Evolutionary conservation across 495 filamentous ascomycete species (phyloP), one percentile per base, ranked within the genome.

Genomic region (Penicillium tannophilum): DNA sequence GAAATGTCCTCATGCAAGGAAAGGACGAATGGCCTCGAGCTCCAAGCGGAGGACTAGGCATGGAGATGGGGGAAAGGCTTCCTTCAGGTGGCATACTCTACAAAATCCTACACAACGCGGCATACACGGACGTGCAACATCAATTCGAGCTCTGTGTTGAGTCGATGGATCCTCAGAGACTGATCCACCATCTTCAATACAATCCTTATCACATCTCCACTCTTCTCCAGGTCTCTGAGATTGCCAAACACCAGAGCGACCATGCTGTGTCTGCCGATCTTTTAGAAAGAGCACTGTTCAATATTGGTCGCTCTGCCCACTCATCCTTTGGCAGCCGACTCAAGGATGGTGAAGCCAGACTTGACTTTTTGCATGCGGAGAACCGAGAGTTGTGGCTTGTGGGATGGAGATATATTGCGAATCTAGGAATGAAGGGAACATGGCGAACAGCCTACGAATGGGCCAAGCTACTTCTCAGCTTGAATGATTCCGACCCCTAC

Each of bases 361-460:
- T 98, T 36, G 86, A 91, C 68, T 98, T 97, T 66, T 65, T 78
- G 19, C 76, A 90, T 26, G 84, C 84, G 9, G 92, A 94, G 71
- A 98, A 97, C 67, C 84, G 94, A 42, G 93, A 99, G 67, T 85
- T 99, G 50, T 97, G 86, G 86, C 85, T 97, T 45, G 89, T 91
- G 23, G 87, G 84, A n/a, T 94, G 88, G 81, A 85, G 92, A 60
- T 96, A 96, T 62, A 87, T 97, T 64, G 82, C 80, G 54, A 91
- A 90, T 58, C 79, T 98, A 10, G 81, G 88, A 10, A 88, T 90
- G 82, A 92, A 94, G 64, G 92, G 93, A n/a, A 97, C 93, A 14
- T 96, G 90, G 81, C 83, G 92, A 30, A 98, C 94, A 1, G 90
- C 91, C 0, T 88, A 92, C 47, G 95, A 98, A 72, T 99, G 93